Conservation (phyloP, 176 grass and related monocot genomes). For the Cenchrus americanus region DNA sequence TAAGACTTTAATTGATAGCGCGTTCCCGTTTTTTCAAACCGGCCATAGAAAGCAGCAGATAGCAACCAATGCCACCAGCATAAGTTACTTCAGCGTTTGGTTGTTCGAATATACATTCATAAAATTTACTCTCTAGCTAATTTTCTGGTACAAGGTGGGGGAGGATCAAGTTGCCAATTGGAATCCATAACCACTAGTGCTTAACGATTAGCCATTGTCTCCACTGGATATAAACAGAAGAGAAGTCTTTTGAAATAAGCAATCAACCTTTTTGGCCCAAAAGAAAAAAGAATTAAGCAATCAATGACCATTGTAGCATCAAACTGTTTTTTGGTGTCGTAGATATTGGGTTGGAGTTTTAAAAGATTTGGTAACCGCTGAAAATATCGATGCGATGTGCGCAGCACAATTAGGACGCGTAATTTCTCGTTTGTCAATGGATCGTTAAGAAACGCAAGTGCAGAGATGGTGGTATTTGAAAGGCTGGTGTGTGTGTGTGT, state of each 20-base stretch:
- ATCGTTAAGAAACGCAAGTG: background rate
- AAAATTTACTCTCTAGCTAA: background rate
- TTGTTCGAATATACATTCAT: too few relatives aligned
- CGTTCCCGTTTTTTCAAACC: background rate
- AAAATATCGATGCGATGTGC: background rate
- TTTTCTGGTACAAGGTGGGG: background rate
- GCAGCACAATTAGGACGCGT: background rate
- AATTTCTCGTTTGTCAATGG: background rate
- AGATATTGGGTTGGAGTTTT: background rate
- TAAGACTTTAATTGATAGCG: background rate
- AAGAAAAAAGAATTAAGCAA: too few relatives aligned
- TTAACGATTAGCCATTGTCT: too few relatives aligned
- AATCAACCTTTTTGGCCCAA: too few relatives aligned
- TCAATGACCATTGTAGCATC: background rate
- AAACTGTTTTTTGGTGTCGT: background rate
- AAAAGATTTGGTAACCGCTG: background rate
- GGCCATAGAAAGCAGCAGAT: background rate
- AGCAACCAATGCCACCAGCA: background rate
- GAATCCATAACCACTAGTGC: background rate
- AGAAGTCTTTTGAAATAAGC: background rate
- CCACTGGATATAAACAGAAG: background rate
- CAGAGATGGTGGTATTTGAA: slow-evolving; percentile 10
- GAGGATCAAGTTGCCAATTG: background rate
- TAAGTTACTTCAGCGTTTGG: background rate
- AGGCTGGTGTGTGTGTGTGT: background rate